Base-by-base conservation (phyloP, 2,329 filamentous ascomycete genomes). In the Verticillium longisporum region DNA sequence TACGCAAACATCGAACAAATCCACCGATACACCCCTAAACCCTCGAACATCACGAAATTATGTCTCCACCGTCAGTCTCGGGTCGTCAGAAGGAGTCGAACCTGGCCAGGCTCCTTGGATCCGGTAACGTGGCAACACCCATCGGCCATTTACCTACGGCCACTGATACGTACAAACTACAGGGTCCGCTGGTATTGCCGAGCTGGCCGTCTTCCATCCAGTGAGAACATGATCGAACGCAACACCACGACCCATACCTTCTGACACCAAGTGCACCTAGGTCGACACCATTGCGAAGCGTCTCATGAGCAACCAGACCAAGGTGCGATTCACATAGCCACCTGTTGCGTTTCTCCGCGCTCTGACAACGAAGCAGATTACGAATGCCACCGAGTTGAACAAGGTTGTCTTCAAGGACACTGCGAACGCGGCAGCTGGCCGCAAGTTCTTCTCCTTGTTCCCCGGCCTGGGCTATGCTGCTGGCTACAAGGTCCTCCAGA, bases 201-300 rank as follows among this genome's bases (percentile, higher is more conserved):
- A 97, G 79, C 82, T 97, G 71, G 87, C 92, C 71, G 87, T 97
- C 75, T 97, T 97, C 83, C 92, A 96, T 74, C 92, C 92, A 66
- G 92, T 92, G 83, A 34, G 54, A 34, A 32, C 26, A 34, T 33
- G 45, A 53, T 21, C n/a, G 10, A 7, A 6, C 21, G 15, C 7
- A 9, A 18, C 10, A 53, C 18, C n/a, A 21, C 5, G 18, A 14
- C 26, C 26, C 26, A 4, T 13, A 55, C 10, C 6, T 55, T 18
- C 54, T 55, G n/a, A 55, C 32, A n/a, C 26, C 14, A 33, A n/a
- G n/a, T 18, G 9, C 58, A 59, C 55, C 13, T 64, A 94, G 90
- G 91, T 99, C 75, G 95, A 99, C 79, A 99, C 95, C 58, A 97
- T 96, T 71, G 94, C 95, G 66, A 99, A 99, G 84, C 91, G 95